Evolutionary conservation across 2,329 filamentous ascomycete genomes (phyloP), one percentile per base, ranked within the genome.

Genomic region (Phyllosticta citrichinensis): DNA sequence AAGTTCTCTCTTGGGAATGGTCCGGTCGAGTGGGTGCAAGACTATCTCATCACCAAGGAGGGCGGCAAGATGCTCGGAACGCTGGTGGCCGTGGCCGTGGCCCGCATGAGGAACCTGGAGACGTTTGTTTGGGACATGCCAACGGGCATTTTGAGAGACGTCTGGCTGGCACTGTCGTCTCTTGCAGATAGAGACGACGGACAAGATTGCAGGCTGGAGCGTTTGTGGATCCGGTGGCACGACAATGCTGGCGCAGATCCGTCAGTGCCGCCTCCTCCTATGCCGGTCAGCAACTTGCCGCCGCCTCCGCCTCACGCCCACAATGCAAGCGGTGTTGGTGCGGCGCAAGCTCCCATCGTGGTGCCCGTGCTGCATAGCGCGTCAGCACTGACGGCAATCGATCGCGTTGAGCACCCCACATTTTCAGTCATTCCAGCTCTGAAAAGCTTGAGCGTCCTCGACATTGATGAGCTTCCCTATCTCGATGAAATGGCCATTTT

Each of bases 111-210:
- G 57, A 90, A 89, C 68, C 79, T 95, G 50, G 89, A 94, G 73
- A 86, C 85, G 0, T 94, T 94, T 68, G 80, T 89, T 2, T 94
- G 89, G 89, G 89, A 95, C 68, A 93, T 94, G 89, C 89, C 89
- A 0, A 94, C 89, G 0, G 90, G 89, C 1, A 87, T 94, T 19
- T 75, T 91, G 58, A 82, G 89, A 58, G 88, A 93, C 70, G 87
- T 93, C 27, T 94, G 91, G 82, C 83, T 91, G 69, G 86, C 89
- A 22, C 79, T 95, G 55, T 84, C 86, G 1, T 90, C 87, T 5
- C 77, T 91, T 12, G 85, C 83, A 50, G 81, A 88, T 66, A 79
- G 82, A 22, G 75, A 79, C 50, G 79, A 83, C 50, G 80, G 82
- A 24, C 78, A 83, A 55, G 79, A 83, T 51, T 86, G 86, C 68